Percentiles rank a stretch among this genome's conserved stretches.
Conservation (phyloP, 2,329 filamentous ascomycete genomes). For the Fusarium nematophilum region DNA sequence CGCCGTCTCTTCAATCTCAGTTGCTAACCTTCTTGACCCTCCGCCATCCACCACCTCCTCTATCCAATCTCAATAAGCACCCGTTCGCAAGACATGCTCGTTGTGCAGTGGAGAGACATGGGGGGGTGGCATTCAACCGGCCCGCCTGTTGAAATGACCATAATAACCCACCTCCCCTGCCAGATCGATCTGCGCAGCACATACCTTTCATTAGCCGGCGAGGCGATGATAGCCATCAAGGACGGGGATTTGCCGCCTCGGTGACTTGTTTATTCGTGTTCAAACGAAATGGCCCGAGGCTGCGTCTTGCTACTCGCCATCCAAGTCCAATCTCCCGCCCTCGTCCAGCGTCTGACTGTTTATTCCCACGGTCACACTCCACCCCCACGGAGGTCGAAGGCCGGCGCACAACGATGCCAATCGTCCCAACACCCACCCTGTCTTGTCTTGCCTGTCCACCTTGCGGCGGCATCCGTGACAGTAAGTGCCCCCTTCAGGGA, state of each 20-base stretch:
- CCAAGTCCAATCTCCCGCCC: slow-evolving; percentile 25
- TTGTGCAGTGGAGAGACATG: slow-evolving; percentile 7
- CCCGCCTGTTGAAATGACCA: slow-evolving; percentile 3
- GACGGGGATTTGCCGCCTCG: slow-evolving; percentile 22
- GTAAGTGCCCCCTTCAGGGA: slow-evolving; percentile 2
- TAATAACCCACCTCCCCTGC: slow-evolving; percentile 2
- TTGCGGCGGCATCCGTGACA: slow-evolving; percentile 21
- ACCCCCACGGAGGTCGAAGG: slow-evolving; percentile 46
- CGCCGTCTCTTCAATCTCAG: slow-evolving; percentile 20
- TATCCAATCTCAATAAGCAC: not conserved
- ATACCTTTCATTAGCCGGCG: slow-evolving; percentile 2
- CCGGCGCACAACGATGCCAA: slow-evolving; percentile 25
- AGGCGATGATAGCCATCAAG: slow-evolving; percentile 9
- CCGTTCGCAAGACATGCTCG: not conserved
- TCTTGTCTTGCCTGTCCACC: too few species aligned
- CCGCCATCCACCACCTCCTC: slow-evolving; percentile 3
- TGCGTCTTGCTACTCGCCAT: slow-evolving; percentile 16
- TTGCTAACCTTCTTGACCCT: slow-evolving; percentile 19
- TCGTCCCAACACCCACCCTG: slow-evolving; percentile 17
- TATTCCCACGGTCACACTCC: slow-evolving; percentile 35
- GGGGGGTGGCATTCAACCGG: slow-evolving; percentile 2
- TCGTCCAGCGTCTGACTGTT: slow-evolving; percentile 25
- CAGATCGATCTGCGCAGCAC: too few species aligned
- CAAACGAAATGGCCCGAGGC: slow-evolving; percentile 25
- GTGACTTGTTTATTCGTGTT: slow-evolving; percentile 26